A percentile compares a stretch with the other conserved stretches of the same genome.
phyloP scores from a whole-genome alignment of 768 basidiomycete species.

The Hysterangium stoloniferum region DNA sequence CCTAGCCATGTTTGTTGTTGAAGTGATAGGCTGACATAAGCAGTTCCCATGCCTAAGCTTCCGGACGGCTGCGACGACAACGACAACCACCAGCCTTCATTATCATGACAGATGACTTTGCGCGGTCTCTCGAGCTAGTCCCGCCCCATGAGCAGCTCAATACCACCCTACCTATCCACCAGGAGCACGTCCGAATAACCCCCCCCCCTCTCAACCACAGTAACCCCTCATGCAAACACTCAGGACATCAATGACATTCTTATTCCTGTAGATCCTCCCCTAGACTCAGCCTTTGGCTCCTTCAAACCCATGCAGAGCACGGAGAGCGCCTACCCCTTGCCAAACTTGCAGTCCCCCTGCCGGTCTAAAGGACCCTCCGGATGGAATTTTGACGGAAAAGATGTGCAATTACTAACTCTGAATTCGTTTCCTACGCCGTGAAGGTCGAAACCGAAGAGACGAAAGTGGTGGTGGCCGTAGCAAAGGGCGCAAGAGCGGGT shows the following conservation, averaged over 20 bases:
- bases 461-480: slow-evolving; percentile 83
- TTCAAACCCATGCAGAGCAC: slow-evolving; percentile 35
- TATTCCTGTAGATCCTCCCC: slow-evolving; percentile 48
- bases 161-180: slow-evolving; percentile 36
- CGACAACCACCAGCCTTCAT: neutral
- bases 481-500: slow-evolving; percentile 52
- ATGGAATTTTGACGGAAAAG: slow-evolving; percentile 66
- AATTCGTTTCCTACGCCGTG: slow-evolving; percentile 27
- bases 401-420: slow-evolving; percentile 35
- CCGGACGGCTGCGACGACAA: neutral
- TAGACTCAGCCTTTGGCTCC: slow-evolving; percentile 63
- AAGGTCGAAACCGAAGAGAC: slow-evolving; percentile 21
- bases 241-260: slow-evolving; percentile 76
- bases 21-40: too few relatives aligned
- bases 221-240: slow-evolving; percentile 23
- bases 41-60: too few relatives aligned
- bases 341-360: slow-evolving; percentile 49
- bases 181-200: too few relatives aligned
- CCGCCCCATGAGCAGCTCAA: slow-evolving; percentile 42
- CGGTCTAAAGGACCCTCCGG: slow-evolving; percentile 58
- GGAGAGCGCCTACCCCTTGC: slow-evolving; percentile 48
- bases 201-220: slow-evolving; percentile 39
- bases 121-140: slow-evolving; percentile 66
- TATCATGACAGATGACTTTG: slow-evolving; percentile 54
- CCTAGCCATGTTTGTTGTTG: neutral